phyloP scores from a whole-genome alignment of 1,284 basidiomycete species.

The Amylostereum areolatum region DNA sequence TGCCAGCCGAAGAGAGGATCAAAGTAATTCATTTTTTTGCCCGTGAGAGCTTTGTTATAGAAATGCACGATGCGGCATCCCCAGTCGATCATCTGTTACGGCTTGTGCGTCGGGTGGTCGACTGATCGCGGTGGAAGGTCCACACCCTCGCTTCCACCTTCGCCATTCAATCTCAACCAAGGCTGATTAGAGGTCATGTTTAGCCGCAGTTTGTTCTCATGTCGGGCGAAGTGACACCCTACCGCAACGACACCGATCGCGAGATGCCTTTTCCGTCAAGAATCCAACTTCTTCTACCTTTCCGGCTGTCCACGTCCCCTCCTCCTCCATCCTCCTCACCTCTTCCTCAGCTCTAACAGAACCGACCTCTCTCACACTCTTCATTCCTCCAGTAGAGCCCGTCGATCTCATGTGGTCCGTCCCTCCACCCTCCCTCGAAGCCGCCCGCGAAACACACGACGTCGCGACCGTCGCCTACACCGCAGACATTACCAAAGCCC shows the following conservation, averaged over 20 bases:
- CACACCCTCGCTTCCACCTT: too few relatives aligned
- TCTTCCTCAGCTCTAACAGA: conserved; percentile 45
- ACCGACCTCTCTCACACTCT: conserved; percentile 53
- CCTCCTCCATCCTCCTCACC: conserved; percentile 60
- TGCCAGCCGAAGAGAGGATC: conserved; percentile 39
- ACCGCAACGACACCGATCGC: conserved; percentile 84
- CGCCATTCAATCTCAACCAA: neutral
- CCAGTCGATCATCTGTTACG: too few relatives aligned
- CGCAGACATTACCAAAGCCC: conserved; percentile 40
- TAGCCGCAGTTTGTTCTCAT: conserved; percentile 61
- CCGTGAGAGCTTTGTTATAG: too few relatives aligned
- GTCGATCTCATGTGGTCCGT: conserved; percentile 82
- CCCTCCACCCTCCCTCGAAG: conserved; percentile 68
- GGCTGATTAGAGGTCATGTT: too few relatives aligned
- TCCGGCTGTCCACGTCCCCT: conserved; percentile 73
- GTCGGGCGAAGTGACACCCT: conserved; percentile 54
- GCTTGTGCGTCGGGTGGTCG: too few relatives aligned
- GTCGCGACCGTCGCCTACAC: conserved; percentile 52
- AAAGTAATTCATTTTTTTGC: conserved; percentile 37
- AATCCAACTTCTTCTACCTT: conserved; percentile 87
- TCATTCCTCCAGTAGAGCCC: conserved; percentile 68
- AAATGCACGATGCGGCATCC: too few relatives aligned
- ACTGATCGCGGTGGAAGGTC: too few relatives aligned
- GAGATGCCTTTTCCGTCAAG: conserved; percentile 76
- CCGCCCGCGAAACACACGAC: conserved; percentile 50